These are phyloP conservation scores for Clonostachys rosea DNA, from an alignment of 2,329 filamentous ascomycete species.

Conservation along the genomic window DNA sequence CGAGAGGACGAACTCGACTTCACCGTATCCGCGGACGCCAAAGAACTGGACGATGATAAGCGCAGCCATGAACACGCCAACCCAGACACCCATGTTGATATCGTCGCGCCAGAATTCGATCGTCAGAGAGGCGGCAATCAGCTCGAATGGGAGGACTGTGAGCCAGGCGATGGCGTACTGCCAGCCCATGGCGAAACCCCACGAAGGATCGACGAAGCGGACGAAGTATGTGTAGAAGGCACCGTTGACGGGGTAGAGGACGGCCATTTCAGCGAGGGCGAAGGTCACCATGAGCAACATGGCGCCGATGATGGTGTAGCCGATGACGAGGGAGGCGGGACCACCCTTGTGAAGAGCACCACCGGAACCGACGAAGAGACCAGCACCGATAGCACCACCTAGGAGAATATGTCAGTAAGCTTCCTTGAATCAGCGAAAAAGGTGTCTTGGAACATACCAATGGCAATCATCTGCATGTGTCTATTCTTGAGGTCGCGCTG, in stretches of 20 bases:
- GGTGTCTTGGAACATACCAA: conserved; percentile 42
- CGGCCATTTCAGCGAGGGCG: conserved; percentile 56
- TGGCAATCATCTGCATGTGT: conserved; percentile 60
- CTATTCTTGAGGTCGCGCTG: conserved; percentile 24
- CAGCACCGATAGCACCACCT: conserved; percentile 30
- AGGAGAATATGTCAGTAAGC: not conserved
- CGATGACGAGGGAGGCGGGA: conserved; percentile 30
- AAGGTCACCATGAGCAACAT: conserved; percentile 37
- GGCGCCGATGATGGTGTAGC: not conserved
- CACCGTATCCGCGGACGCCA: conserved; percentile 49
- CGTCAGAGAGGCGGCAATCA: conserved; percentile 39
- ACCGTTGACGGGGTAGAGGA: conserved; percentile 58
- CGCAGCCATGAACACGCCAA: conserved; percentile 40
- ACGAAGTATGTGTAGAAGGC: conserved; percentile 59
- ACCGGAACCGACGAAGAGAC: conserved; percentile 59
- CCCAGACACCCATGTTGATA: not conserved
- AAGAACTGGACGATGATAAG: conserved; percentile 52
- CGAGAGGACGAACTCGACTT: conserved; percentile 57
- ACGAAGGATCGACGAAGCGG: conserved; percentile 58
- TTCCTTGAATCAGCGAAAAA: not conserved
- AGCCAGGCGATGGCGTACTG: conserved; percentile 34
- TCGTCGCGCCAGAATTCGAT: conserved; percentile 44
- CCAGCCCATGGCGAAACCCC: conserved; percentile 50
- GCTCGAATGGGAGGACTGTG: conserved; percentile 39
- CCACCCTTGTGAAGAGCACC: conserved; percentile 45